Conservation (phyloP, 139 green algal species). For the Tetraselmis striata region DNA sequence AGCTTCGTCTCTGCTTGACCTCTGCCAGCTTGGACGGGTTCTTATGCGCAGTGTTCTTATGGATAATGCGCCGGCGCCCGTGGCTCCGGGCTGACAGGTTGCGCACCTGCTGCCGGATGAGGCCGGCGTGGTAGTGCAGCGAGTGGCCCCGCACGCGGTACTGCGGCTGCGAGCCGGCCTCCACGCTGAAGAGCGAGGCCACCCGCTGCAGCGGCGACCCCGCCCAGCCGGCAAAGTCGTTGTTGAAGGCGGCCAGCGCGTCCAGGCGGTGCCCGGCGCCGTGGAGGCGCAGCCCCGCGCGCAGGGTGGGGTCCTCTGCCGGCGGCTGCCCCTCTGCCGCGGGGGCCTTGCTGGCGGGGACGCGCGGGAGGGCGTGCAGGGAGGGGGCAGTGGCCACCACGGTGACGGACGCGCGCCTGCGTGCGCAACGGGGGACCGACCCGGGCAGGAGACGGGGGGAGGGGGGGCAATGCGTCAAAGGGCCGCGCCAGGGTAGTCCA, state of each 20-base stretch:
- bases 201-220: neutral
- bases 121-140: neutral
- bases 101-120: neutral
- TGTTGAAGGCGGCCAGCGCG: neutral
- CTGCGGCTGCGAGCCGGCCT: neutral
- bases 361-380: neutral
- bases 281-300: neutral
- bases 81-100: too few species aligned
- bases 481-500: too few species aligned
- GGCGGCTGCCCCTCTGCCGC: too few species aligned
- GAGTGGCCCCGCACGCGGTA: neutral
- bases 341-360: neutral
- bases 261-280: neutral
- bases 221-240: neutral
- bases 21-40: too few species aligned
- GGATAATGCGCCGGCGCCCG: too few species aligned
- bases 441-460: too few species aligned
- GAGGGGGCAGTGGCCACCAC: neutral
- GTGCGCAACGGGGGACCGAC: too few species aligned
- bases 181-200: neutral
- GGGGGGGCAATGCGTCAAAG: too few species aligned
- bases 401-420: neutral
- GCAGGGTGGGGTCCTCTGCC: neutral
- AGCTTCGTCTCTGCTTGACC: too few species aligned
- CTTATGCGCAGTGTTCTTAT: too few species aligned